Base-by-base conservation (phyloP, 2,329 filamentous ascomycete species). In the Didymella pomorum region DNA sequence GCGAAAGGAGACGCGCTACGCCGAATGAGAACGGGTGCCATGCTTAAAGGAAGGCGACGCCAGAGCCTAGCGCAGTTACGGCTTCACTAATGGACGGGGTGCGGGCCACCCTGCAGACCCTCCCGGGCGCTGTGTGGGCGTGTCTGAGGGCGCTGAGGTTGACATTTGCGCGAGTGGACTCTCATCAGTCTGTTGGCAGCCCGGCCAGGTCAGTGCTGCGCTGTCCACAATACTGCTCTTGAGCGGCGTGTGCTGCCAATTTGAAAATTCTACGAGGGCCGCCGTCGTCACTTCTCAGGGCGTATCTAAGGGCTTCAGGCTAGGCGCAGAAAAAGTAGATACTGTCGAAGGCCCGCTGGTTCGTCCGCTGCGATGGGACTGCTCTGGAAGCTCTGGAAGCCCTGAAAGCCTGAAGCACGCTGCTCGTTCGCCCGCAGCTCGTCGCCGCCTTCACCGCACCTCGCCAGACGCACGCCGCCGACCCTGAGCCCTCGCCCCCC, bases 51-150 rank as follows among this genome's bases (percentile, higher is more conserved):
- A 50, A 60, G 53, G 57, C 60, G 43, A 60, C 62, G 60, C 65
- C 65, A 66, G 62, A 59, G 47, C 41, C 48, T 56, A 50, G 60
- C 31, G 50, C 50, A 45, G 41, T 28, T 33, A 23, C 28, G 49
- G 39, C 53, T 61, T 50, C 56, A 42, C 56, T 49, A 42, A 23
- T 44, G 49, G 25, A 45, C 41, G 46, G 46, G 42, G 64, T 54
- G 46, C 62, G 61, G 56, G 58, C 66, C 55, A 61, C 51, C 52
- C 61, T 64, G 64, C 56, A 66, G 54, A 61, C 63, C 64, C 57
- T 60, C 45, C 52, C 58, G 14, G 23, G 26, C 43, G 58, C 56
- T 62, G 62, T 56, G 63, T 60, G 53, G 46, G 20, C 45, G 11
- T 62, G 62, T 56, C 65, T 60, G 53, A 48, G 20, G 48, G 11